A percentile compares a stretch with the other conserved stretches of the same genome.
Conservation (phyloP, 2,329 filamentous ascomycete genomes). For the Monascus ruber region DNA sequence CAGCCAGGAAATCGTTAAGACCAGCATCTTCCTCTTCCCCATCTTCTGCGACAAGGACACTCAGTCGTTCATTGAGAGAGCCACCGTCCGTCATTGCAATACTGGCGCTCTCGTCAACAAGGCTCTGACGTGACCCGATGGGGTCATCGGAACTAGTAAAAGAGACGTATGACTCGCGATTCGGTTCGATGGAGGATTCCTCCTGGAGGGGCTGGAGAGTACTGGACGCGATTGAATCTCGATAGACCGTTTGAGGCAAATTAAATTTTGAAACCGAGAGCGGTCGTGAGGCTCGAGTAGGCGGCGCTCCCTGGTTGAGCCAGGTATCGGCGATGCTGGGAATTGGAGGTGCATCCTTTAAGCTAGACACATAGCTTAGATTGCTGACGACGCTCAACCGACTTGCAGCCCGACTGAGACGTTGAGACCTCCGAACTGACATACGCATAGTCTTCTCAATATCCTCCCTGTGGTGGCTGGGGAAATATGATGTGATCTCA, state of each 20-base stretch:
- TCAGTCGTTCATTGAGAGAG: constrained; percentile 71
- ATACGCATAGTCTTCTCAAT: constrained; percentile 92
- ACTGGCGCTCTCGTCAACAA: constrained; percentile 72
- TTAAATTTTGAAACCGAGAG: constrained; percentile 50
- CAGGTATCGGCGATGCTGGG: constrained; percentile 92
- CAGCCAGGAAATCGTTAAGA: constrained; percentile 76
- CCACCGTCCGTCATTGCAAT: constrained; percentile 52
- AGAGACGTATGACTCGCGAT: constrained; percentile 93
- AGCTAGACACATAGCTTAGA: constrained; percentile 80
- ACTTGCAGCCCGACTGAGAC: constrained; percentile 84
- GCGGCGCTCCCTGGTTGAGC: constrained; percentile 53
- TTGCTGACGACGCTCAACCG: constrained; percentile 90
- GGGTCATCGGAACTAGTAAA: constrained; percentile 58
- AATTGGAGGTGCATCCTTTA: constrained; percentile 87
- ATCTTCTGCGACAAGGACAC: constrained; percentile 75
- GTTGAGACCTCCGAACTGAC: constrained; percentile 79
- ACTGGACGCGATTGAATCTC: constrained; percentile 81
- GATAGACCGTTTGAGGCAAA: constrained; percentile 52
- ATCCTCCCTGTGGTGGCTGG: constrained; percentile 82
- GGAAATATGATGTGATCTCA: constrained; percentile 93
- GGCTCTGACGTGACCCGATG: constrained; percentile 65
- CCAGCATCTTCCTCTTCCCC: constrained; percentile 87
- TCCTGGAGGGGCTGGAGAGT: constrained; percentile 84
- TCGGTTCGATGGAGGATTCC: constrained; percentile 74
- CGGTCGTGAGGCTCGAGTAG: constrained; percentile 41